Percentiles rank a stretch among this genome's conserved stretches.
phyloP scores from a whole-genome alignment of 1,284 basidiomycete species.

The Trichosporon ovoides region DNA sequence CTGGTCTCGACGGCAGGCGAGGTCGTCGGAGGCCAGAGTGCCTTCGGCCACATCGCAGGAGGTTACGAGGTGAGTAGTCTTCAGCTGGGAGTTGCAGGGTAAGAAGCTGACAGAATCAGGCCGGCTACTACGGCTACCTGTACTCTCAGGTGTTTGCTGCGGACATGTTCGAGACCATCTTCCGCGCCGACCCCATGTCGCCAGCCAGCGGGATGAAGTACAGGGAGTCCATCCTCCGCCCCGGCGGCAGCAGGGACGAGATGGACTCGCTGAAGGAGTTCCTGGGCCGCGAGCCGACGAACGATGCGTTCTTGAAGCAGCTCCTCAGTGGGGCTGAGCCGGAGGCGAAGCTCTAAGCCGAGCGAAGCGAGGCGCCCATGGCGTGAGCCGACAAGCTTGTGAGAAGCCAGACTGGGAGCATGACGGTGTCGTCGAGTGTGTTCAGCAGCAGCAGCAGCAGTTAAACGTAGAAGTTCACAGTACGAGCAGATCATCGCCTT shows the following conservation, averaged over 20 bases:
- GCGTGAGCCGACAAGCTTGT: no score
- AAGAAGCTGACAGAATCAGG: no score
- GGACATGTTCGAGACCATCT: conserved; percentile 23
- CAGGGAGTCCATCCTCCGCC: conserved; percentile 17
- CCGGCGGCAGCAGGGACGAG: conserved; percentile 11
- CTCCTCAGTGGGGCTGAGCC: conserved; percentile 18
- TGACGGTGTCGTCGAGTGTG: no score
- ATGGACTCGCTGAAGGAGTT: conserved; percentile 6
- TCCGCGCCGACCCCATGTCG: conserved; percentile 16
- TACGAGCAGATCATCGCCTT: no score
- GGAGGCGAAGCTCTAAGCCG: conserved; percentile 5
- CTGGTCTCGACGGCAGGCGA: conserved; percentile 20
- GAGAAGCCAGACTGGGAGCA: no score
- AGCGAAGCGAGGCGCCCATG: no score
- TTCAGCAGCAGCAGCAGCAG: no score
- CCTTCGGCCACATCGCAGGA: conserved; percentile 20
- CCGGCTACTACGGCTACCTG: conserved; percentile 22
- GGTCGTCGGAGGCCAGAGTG: conserved; percentile 20
- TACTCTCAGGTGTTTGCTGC: conserved; percentile 21
- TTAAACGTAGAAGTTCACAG: no score
- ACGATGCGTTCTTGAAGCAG: conserved; percentile 23
- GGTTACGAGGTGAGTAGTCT: no score
- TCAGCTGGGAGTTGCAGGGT: no score
- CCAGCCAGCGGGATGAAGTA: conserved; percentile 19
- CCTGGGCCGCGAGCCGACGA: conserved; percentile 20